Conservation (phyloP, 2,329 filamentous ascomycete species). For the Dryadomyces quercus-mongolicae region DNA sequence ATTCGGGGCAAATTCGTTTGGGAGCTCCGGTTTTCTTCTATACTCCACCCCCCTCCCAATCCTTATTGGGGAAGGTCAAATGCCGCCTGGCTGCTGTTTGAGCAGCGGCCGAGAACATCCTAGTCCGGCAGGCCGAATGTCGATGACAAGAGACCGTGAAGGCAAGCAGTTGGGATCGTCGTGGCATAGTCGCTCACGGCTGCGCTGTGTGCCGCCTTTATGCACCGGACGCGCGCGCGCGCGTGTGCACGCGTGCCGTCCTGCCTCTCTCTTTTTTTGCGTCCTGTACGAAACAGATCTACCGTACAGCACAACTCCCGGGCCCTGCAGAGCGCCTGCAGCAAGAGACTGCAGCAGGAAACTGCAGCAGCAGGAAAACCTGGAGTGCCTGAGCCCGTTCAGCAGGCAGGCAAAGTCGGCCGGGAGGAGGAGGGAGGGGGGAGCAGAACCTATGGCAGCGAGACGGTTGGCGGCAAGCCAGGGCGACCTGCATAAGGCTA, state of each 20-base stretch:
- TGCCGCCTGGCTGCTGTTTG: not conserved
- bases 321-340: conserved; percentile 2
- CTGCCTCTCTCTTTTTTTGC: not conserved
- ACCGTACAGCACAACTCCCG: not conserved
- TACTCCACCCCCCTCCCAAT: not conserved
- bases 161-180: too few species aligned
- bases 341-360: not conserved
- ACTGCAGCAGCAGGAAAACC: not conserved
- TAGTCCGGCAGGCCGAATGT: not conserved
- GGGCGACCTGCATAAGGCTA: conserved; percentile 2
- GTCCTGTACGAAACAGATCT: not conserved
- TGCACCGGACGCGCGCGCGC: too few species aligned
- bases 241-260: not conserved
- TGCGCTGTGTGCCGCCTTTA: too few species aligned
- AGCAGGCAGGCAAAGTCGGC: too few species aligned
- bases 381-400: not conserved
- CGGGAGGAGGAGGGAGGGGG: too few species aligned
- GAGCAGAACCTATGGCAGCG: not conserved
- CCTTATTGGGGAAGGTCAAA: conserved; percentile 1
- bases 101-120: not conserved
- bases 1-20: too few species aligned
- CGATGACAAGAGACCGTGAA: too few species aligned
- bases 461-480: not conserved
- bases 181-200: too few species aligned
- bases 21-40: not conserved